These are phyloP conservation scores for Keqinozyma sinolaborantium DNA, from an alignment of 1,139 yeast genomes.

Conservation along the genomic window DNA sequence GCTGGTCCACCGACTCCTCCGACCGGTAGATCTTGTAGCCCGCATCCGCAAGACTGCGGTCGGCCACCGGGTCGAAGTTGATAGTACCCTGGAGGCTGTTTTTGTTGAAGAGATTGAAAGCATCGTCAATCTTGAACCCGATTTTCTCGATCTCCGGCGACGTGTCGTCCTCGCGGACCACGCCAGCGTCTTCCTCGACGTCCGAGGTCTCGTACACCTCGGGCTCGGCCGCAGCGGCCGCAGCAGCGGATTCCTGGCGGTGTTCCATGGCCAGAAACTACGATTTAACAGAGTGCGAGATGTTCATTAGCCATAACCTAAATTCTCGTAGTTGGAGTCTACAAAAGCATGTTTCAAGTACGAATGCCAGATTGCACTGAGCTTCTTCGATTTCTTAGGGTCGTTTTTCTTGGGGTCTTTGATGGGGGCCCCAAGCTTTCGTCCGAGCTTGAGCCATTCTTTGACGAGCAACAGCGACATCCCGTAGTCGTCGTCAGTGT, in stretches of 20 bases:
- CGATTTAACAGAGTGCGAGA: no score
- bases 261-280: no score
- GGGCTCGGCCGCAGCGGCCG: constrained; percentile 6
- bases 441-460: constrained; percentile 58
- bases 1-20: constrained; percentile 40
- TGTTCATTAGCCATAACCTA: constrained; percentile 28
- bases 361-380: constrained; percentile 36
- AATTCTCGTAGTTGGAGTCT: constrained; percentile 59
- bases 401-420: constrained; percentile 12
- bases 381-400: constrained; percentile 7
- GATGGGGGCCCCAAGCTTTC: constrained; percentile 45
- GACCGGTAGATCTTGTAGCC: constrained; percentile 24
- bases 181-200: constrained; percentile 28
- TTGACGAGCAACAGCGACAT: constrained; percentile 55
- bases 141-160: constrained; percentile 14
- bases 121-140: constrained; percentile 16
- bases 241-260: not conserved
- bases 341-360: constrained; percentile 56
- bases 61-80: constrained; percentile 38
- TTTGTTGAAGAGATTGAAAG: constrained; percentile 16
- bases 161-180: constrained; percentile 6
- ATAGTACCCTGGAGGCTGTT: constrained; percentile 13
- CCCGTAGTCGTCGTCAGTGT: constrained; percentile 59
- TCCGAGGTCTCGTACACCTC: constrained; percentile 53
- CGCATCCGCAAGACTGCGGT: constrained; percentile 13